Base-by-base conservation (phyloP, 2,329 filamentous ascomycete genomes). In the Albophoma yamanashiensis region DNA sequence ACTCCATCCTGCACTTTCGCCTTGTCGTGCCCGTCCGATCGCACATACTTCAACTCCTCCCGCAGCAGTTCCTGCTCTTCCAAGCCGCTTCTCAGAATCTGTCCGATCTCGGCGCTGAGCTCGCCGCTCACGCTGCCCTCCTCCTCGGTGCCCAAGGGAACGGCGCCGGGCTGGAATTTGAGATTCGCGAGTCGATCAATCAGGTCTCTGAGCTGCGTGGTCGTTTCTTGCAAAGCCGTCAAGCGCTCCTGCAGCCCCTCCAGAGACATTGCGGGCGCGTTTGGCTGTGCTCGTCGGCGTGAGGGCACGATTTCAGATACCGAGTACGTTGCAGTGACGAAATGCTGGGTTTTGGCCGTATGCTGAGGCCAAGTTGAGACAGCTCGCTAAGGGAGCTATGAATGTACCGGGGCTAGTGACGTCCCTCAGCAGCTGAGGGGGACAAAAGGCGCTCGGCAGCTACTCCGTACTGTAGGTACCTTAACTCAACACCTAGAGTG, bases 1-100 rank as follows among this genome's bases (percentile, higher is more conserved):
- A 89, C 80, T 47, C 87, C 82, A 22, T 89, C 85, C 64, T 82
- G 79, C 58, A 95, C 73, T 58, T 87, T 81, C 58, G 82, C 81
- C 71, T 82, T 87, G 67, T 89, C 86, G 61, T 82, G 81, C 2
- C 78, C 78, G 3, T 78, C 72, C 2, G 66, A 70, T 42, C 82
- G 78, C 34, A 92, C 74, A 67, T 91, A 91, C 62, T 89, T 83
- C 36, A 91, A 81, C 68, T 96, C 92, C 70, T 94, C 91, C 56
- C 79, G 79, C 40, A 97, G 70, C 22, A 94, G 74, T 72, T 96
- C 92, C 64, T 94, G 82, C 61, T 96, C 91, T 63, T 95, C 91
- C 67, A 95, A 87, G 57, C 89, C 84, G 60, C 89, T 87, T 66
- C 90, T 88, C 62, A 97, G 75, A 22, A 83, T 82, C 68, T 90